Evolutionary conservation across 345 rosid genomes (phyloP).

Genomic region (Salix dunnii): DNA sequence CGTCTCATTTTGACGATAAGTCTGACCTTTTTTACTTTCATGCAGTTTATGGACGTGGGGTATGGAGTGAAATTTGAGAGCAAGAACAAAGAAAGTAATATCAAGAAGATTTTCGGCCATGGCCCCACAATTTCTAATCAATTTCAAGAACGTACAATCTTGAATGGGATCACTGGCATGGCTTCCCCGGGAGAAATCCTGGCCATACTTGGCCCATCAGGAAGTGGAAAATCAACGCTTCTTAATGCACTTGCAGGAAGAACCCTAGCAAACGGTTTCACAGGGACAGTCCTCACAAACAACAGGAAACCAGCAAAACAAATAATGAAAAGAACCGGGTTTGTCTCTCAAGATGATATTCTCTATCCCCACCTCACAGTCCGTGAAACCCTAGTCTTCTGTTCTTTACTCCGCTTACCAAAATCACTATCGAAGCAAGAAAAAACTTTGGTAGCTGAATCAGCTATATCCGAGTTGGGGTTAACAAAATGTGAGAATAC

Average conservation of each 20-base stretch:
- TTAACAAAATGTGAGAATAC: constrained; percentile 77
- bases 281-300: constrained; percentile 70
- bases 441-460: constrained; percentile 54
- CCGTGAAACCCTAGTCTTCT: constrained; percentile 78
- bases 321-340: constrained; percentile 61
- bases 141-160: constrained; percentile 51
- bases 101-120: constrained; percentile 35
- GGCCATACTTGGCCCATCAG: constrained; percentile 91
- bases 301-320: constrained; percentile 47
- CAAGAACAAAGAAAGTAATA: constrained; percentile 18
- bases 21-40: constrained; percentile 25
- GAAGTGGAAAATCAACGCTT: constrained; percentile 91
- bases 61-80: constrained; percentile 51
- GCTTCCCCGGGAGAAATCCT: constrained; percentile 82
- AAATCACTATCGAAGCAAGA: constrained; percentile 43
- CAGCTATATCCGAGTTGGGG: constrained; percentile 71
- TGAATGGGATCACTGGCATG: constrained; percentile 68
- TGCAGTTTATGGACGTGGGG: constrained; percentile 73
- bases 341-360: constrained; percentile 85
- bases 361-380: constrained; percentile 86
- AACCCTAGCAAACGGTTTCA: constrained; percentile 45
- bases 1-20: constrained; percentile 15
- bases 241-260: constrained; percentile 76
- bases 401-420: constrained; percentile 69
- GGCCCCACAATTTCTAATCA: constrained; percentile 27